phyloP scores from a whole-genome alignment of 768 basidiomycete genomes.

The Pleurotus citrinopileatus region DNA sequence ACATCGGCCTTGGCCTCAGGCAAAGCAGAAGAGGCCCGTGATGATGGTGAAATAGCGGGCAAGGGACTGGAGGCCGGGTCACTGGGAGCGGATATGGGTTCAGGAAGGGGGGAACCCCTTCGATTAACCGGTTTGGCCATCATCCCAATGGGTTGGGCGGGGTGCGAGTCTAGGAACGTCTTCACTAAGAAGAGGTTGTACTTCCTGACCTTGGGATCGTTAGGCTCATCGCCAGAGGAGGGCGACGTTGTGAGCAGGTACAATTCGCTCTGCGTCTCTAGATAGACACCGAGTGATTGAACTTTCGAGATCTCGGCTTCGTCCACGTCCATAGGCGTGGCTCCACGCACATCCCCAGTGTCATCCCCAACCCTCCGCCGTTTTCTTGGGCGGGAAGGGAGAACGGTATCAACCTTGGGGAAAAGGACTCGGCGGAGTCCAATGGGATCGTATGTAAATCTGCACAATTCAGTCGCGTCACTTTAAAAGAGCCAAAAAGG shows the following conservation, averaged over 20 bases:
- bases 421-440: slow-evolving; percentile 43
- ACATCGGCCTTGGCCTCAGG: background rate
- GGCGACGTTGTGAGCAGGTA: slow-evolving; percentile 35
- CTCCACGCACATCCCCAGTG: slow-evolving; percentile 4
- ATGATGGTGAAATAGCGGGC: slow-evolving; percentile 5
- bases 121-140: background rate
- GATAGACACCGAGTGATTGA: slow-evolving; percentile 24
- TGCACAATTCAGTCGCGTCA: slow-evolving; percentile 17
- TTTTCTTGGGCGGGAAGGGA: slow-evolving; percentile 27
- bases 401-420: slow-evolving; percentile 21
- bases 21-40: background rate
- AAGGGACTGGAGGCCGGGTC: slow-evolving; percentile 5
- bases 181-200: slow-evolving; percentile 39
- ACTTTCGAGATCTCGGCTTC: slow-evolving; percentile 9
- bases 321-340: slow-evolving; percentile 16
- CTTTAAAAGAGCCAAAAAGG: slow-evolving; percentile 1
- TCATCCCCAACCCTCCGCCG: slow-evolving; percentile 22
- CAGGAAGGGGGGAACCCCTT: background rate
- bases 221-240: slow-evolving; percentile 9
- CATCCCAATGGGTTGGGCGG: background rate
- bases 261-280: slow-evolving; percentile 39
- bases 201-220: slow-evolving; percentile 13
- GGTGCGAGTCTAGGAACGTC: slow-evolving; percentile 21
- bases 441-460: slow-evolving; percentile 52
- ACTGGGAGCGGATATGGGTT: slow-evolving; percentile 1